phyloP scores from a whole-genome alignment of 2,329 filamentous ascomycete species.

The Epichloe typhina region DNA sequence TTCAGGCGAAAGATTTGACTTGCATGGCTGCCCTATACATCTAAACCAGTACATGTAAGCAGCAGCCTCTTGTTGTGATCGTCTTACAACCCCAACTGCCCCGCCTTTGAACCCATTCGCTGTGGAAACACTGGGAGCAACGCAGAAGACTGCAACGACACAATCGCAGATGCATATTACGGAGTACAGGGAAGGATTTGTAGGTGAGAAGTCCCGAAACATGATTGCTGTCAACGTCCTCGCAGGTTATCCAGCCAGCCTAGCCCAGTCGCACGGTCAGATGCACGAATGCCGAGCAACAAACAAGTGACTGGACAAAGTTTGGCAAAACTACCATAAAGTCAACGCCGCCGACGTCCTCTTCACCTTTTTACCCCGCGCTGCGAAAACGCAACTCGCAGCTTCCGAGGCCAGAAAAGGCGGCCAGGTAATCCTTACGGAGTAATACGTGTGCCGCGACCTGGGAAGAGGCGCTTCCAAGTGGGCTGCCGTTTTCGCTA shows the following conservation, averaged over 20 bases:
- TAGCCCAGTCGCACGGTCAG: neutral
- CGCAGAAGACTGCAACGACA: neutral
- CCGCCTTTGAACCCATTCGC: neutral
- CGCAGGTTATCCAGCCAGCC: neutral
- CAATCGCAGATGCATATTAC: neutral
- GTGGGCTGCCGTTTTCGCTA: conserved; percentile 6
- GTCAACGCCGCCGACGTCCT: conserved; percentile 5
- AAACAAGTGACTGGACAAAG: neutral
- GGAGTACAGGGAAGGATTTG: neutral
- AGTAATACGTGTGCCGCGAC: neutral
- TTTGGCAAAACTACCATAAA: neutral
- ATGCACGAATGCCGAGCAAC: neutral
- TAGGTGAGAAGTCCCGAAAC: neutral
- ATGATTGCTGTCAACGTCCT: neutral
- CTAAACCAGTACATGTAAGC: too few relatives aligned
- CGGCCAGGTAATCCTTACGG: conserved; percentile 2
- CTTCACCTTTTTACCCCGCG: conserved; percentile 1
- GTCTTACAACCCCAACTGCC: neutral
- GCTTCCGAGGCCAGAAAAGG: conserved; percentile 6
- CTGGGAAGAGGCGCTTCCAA: neutral
- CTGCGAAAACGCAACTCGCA: conserved; percentile 2
- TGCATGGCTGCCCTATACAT: too few relatives aligned
- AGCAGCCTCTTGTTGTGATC: too few relatives aligned
- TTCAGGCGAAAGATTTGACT: too few relatives aligned
- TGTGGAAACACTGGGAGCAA: neutral